Evolutionary conservation across 2,329 filamentous ascomycete genomes (phyloP).

Genomic region (Colletotrichum truncatum): DNA sequence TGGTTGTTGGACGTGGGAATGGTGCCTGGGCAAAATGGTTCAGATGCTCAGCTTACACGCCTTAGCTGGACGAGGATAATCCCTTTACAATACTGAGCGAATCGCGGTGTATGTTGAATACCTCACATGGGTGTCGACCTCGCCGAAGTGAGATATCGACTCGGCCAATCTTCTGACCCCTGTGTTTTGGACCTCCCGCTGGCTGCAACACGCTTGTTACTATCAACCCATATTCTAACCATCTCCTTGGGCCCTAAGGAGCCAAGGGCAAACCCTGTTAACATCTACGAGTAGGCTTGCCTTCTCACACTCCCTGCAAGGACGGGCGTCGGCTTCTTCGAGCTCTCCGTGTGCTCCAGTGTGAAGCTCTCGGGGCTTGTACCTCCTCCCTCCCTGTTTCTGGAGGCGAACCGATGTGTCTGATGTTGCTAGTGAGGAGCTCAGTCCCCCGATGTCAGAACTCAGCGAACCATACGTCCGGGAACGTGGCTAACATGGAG

Average conservation of each 20-base stretch:
- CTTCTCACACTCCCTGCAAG: slow-evolving; percentile 14
- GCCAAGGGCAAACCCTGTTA: slow-evolving; percentile 26
- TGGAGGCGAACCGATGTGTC: slow-evolving; percentile 12
- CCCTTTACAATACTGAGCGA: neutral
- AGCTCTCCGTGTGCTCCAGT: slow-evolving; percentile 15
- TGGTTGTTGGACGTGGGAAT: slow-evolving; percentile 14
- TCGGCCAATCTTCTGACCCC: slow-evolving; percentile 23
- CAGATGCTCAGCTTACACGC: slow-evolving; percentile 12
- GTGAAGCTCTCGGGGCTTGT: slow-evolving; percentile 14
- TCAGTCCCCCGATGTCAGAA: slow-evolving; percentile 16
- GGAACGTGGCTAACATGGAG: no score
- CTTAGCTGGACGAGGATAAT: slow-evolving; percentile 15
- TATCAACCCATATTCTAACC: slow-evolving; percentile 28
- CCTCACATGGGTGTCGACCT: neutral
- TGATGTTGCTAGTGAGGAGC: neutral
- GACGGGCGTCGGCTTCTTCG: slow-evolving; percentile 26
- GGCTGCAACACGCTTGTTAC: slow-evolving; percentile 20
- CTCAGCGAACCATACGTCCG: slow-evolving; percentile 15
- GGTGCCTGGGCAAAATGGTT: slow-evolving; percentile 22
- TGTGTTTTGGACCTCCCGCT: slow-evolving; percentile 27
- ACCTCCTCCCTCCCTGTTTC: neutral
- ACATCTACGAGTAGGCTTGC: neutral
- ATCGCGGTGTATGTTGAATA: neutral
- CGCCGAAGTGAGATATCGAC: neutral
- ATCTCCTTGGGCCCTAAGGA: slow-evolving; percentile 23